Base-by-base conservation (phyloP, 2,329 filamentous ascomycete species). In the Aspergillus puulaauensis region DNA sequence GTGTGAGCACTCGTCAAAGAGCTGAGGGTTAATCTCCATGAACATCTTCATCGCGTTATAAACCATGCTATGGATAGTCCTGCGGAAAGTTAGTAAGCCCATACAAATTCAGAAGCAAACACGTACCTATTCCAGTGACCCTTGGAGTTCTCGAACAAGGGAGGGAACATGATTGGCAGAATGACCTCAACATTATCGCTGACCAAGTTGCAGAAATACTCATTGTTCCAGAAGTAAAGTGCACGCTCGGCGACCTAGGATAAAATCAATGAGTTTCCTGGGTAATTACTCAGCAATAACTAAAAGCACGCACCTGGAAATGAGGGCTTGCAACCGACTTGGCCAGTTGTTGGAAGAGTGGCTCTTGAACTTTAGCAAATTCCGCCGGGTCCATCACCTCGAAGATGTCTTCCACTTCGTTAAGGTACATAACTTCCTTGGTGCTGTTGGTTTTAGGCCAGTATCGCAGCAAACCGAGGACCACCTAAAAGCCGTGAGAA, bases 1-100 rank as follows among this genome's bases (percentile, higher is more conserved):
- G 71, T 97, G 93, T 37, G 95, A 97, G 78, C 95, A 99, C 72
- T 99, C 95, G 68, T 99, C 95, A 69, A 99, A 99, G 21, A 99
- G 85, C 74, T 97, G 93, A 9, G 95, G 95, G 74, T 98, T 98
- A 70, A 99, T 97, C 75, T 99, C 95, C 95, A 99, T 99, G 77
- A 99, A 99, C 39, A 99, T 85, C 75, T 99, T 99, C 95, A 99
- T 98, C 57, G 95, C 95, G 70, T 98, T 99, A 76, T 98, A 98
- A 11, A 99, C 95, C 93, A 99, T 98, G 73, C 95, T 95, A 72
- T 99, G 95, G 66, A 99, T 99, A 7, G 95, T 99, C 70, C 95
- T 98, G 52, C 31, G n/a, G 64, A 50, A 14, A 23, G 61, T 81
- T 68, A 81, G 76, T 54, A 58, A 55, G 31, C 17, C 2, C 7